A percentile compares a stretch with the other conserved stretches of the same genome.
Conservation (phyloP, 2,329 filamentous ascomycete species). For the Talaromyces amestolkiae region DNA sequence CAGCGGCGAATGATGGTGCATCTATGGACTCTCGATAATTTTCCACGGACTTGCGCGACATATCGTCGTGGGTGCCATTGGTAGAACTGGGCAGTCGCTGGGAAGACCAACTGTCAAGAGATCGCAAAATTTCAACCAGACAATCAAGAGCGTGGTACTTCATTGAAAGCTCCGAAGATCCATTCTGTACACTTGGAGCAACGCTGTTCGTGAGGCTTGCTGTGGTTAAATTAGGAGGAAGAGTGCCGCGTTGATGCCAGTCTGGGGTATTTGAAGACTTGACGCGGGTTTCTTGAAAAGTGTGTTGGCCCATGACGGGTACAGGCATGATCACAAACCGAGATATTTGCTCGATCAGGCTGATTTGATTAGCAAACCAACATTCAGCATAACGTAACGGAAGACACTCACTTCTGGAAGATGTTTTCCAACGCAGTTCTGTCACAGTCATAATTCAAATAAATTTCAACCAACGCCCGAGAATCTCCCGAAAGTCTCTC, state of each 20-base stretch:
- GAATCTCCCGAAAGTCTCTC: conserved; percentile 82
- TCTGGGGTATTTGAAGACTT: conserved; percentile 63
- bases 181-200: conserved; percentile 55
- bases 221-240: conserved; percentile 83
- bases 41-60: conserved; percentile 55
- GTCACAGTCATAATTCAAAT: conserved; percentile 98
- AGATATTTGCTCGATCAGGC: conserved; percentile 88
- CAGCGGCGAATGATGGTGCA: conserved; percentile 50
- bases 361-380: conserved; percentile 30
- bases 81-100: conserved; percentile 60
- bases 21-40: conserved; percentile 75
- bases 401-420: conserved; percentile 64
- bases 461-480: conserved; percentile 85
- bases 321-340: conserved; percentile 80
- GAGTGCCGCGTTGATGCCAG: conserved; percentile 80
- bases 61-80: conserved; percentile 47
- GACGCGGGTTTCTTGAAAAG: conserved; percentile 74
- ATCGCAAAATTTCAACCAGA: conserved; percentile 82
- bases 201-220: conserved; percentile 63
- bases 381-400: background rate
- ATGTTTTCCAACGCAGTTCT: conserved; percentile 90
- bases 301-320: conserved; percentile 69
- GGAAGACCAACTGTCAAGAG: conserved; percentile 88
- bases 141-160: conserved; percentile 88
- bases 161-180: conserved; percentile 84